A percentile compares a stretch with the other conserved stretches of the same genome.
These are phyloP conservation scores for Dendrobium nobile DNA, from an alignment of 106 monocot genomes.

Conservation along the genomic window DNA sequence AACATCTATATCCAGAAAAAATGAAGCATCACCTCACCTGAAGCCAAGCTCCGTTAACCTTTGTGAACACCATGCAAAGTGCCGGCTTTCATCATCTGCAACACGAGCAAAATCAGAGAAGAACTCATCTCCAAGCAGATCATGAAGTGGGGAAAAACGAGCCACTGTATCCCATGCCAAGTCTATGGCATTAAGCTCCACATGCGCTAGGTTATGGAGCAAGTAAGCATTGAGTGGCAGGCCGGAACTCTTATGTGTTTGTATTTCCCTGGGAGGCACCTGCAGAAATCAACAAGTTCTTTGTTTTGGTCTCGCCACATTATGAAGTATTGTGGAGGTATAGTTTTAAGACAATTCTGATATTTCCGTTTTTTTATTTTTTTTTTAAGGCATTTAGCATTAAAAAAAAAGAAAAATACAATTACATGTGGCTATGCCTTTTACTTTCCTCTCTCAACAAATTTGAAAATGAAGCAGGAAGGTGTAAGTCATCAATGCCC, in stretches of 20 bases:
- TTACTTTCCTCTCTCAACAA: no score
- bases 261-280: slow-evolving; percentile 72
- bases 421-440: no score
- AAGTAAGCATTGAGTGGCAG: slow-evolving; percentile 84
- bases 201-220: slow-evolving; percentile 87
- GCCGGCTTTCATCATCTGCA: slow-evolving; percentile 95
- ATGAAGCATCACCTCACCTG: slow-evolving; percentile 32
- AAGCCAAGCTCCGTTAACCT: slow-evolving; percentile 79
- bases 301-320: no score
- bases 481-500: no score
- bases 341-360: no score
- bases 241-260: slow-evolving; percentile 59
- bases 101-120: slow-evolving; percentile 83
- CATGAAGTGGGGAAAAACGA: slow-evolving; percentile 44
- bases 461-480: no score
- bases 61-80: slow-evolving; percentile 88
- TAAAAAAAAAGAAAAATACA: no score
- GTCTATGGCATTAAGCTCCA: slow-evolving; percentile 93
- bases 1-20: not conserved
- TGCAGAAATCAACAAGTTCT: slow-evolving; percentile 10
- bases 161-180: slow-evolving; percentile 95
- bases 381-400: no score
- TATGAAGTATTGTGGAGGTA: no score
- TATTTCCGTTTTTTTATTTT: no score
- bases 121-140: slow-evolving; percentile 63